These are phyloP conservation scores for Erodium maritimum DNA, from an alignment of 345 rosid genomes.

Conservation along the genomic window DNA sequence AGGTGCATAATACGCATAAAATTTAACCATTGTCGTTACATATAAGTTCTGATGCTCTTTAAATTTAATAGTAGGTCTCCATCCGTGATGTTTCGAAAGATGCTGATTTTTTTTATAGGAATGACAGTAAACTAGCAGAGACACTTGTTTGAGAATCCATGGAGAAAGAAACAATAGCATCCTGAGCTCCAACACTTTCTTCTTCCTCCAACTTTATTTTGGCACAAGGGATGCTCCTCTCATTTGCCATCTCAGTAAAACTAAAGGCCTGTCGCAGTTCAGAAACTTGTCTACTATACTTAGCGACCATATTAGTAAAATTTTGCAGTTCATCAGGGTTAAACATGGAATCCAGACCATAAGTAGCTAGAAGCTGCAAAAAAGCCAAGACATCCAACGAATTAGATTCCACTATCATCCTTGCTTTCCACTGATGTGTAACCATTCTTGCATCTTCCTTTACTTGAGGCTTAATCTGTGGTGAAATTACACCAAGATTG, in stretches of 20 bases:
- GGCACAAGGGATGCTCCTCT: not conserved
- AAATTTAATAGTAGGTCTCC: no score
- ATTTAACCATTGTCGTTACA: no score
- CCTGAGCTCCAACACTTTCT: not conserved
- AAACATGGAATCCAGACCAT: constrained; percentile 23
- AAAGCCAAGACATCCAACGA: constrained; percentile 32
- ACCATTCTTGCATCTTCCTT: constrained; percentile 28
- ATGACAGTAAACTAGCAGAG: not conserved
- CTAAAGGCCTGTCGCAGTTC: constrained; percentile 23
- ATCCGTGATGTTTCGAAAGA: no score
- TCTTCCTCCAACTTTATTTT: not conserved
- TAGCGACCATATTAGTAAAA: constrained; percentile 21
- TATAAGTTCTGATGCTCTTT: no score
- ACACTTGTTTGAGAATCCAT: not conserved
- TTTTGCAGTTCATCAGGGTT: constrained; percentile 15
- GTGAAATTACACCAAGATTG: constrained; percentile 36
- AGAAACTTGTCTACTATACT: constrained; percentile 18
- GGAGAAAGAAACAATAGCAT: not conserved
- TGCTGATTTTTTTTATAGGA: not conserved
- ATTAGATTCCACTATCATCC: constrained; percentile 16
- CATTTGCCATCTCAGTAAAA: constrained; percentile 9
- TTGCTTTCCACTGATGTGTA: constrained; percentile 30
- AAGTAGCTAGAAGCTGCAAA: constrained; percentile 33
- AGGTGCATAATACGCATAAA: no score
- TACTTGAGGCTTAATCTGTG: constrained; percentile 18